These are phyloP conservation scores for Xylariaceae sp. DNA, from an alignment of 2,329 filamentous ascomycete genomes.

Conservation along the genomic window DNA sequence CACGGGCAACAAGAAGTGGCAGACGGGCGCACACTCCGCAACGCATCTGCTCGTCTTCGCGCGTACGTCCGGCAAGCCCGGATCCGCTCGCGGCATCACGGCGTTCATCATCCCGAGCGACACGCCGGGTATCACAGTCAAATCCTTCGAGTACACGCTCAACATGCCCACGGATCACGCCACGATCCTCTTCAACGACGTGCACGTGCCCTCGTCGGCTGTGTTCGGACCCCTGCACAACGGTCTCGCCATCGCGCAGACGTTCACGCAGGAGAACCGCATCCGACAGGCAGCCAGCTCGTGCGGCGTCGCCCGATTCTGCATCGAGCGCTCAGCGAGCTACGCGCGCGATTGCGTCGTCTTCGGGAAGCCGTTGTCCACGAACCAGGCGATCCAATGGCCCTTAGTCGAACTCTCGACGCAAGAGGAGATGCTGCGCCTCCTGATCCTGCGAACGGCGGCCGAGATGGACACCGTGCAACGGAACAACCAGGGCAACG, in stretches of 20 bases:
- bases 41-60: constrained; percentile 60
- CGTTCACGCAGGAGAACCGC: constrained; percentile 61
- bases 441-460: constrained; percentile 57
- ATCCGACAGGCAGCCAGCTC: constrained; percentile 60
- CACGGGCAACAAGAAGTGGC: constrained; percentile 59
- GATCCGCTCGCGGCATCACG: constrained; percentile 52
- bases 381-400: constrained; percentile 60
- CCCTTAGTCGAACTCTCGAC: constrained; percentile 58
- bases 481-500: constrained; percentile 28
- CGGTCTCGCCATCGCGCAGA: constrained; percentile 57
- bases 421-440: constrained; percentile 56
- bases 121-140: constrained; percentile 47
- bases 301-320: constrained; percentile 55
- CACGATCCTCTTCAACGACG: constrained; percentile 51
- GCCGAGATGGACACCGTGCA: constrained; percentile 55
- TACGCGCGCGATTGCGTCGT: constrained; percentile 51
- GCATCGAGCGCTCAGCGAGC: constrained; percentile 51
- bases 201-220: constrained; percentile 49
- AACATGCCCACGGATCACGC: constrained; percentile 65
- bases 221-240: constrained; percentile 48
- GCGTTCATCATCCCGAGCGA: constrained; percentile 54
- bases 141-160: constrained; percentile 59
- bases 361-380: constrained; percentile 51
- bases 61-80: constrained; percentile 48
- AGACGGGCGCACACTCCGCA: constrained; percentile 57